phyloP scores from a whole-genome alignment of 495 filamentous ascomycete genomes.

The Talaromyces stipitatus region DNA sequence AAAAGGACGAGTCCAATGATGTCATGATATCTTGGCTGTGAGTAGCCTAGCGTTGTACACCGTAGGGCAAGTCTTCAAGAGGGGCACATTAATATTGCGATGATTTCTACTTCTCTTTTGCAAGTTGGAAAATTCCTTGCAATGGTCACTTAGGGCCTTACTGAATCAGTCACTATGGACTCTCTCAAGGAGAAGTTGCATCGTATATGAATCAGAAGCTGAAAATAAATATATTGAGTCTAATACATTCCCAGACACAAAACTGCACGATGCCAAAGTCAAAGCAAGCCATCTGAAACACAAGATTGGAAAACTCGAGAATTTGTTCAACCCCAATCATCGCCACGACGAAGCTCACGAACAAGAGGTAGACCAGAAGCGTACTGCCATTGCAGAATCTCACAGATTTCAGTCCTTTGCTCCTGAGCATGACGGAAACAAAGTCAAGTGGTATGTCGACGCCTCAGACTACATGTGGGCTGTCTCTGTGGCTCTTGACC shows the following conservation, averaged over 20 bases:
- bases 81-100: not conserved
- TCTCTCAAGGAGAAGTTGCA: not conserved
- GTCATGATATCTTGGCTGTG: not conserved
- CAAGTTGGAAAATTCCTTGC: not conserved
- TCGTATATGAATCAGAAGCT: not conserved
- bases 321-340: conserved; percentile 80
- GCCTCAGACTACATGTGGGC: conserved; percentile 90
- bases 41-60: not conserved
- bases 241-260: not conserved
- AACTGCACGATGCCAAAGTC: conserved; percentile 5
- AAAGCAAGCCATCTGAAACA: conserved; percentile 48
- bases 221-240: not conserved
- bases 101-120: not conserved
- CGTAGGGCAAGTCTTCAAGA: not conserved
- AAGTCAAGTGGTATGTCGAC: conserved; percentile 96
- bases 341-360: conserved; percentile 94
- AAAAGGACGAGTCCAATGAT: not conserved
- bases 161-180: not conserved
- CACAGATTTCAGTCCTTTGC: conserved; percentile 87
- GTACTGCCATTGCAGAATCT: conserved; percentile 58
- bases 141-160: not conserved
- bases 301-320: conserved; percentile 60
- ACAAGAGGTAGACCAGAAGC: conserved; percentile 71
- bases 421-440: conserved; percentile 74
- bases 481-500: conserved; percentile 77